Evolutionary conservation across 495 filamentous ascomycete genomes (phyloP).

Genomic region (Trichoderma asperelloides): DNA sequence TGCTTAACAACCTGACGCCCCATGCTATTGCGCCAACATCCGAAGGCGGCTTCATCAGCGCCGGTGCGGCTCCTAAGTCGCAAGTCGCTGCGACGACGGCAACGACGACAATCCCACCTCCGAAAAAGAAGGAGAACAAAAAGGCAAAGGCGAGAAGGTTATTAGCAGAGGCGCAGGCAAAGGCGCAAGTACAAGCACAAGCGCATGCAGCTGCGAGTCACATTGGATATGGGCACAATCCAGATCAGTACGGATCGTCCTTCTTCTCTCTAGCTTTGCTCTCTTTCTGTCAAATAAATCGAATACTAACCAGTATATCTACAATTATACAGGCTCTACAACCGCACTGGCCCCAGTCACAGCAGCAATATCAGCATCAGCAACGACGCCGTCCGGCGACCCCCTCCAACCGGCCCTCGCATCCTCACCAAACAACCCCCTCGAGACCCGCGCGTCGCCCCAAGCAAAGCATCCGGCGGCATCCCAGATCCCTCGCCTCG

Average conservation of each 20-base stretch:
- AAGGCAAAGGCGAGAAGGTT: background rate
- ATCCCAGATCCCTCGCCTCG: constrained; percentile 32
- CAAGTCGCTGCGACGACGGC: background rate
- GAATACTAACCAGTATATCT: background rate
- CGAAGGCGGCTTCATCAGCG: background rate
- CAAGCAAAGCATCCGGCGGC: constrained; percentile 38
- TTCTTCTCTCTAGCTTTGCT: background rate
- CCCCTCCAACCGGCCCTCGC: background rate
- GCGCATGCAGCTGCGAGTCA: background rate
- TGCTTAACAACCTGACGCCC: background rate
- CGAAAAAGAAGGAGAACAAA: background rate
- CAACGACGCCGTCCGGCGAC: background rate
- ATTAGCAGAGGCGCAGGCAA: background rate
- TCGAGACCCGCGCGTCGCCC: constrained; percentile 20
- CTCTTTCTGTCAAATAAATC: background rate
- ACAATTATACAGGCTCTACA: background rate
- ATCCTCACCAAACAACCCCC: background rate
- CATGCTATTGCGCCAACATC: background rate
- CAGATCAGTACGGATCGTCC: background rate
- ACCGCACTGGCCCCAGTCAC: background rate
- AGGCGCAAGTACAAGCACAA: background rate
- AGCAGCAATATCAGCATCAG: background rate
- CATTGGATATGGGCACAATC: background rate
- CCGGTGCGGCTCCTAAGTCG: background rate
- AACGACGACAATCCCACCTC: background rate